phyloP scores from a whole-genome alignment of 768 basidiomycete genomes.

The Lactifluus subvellereus region DNA sequence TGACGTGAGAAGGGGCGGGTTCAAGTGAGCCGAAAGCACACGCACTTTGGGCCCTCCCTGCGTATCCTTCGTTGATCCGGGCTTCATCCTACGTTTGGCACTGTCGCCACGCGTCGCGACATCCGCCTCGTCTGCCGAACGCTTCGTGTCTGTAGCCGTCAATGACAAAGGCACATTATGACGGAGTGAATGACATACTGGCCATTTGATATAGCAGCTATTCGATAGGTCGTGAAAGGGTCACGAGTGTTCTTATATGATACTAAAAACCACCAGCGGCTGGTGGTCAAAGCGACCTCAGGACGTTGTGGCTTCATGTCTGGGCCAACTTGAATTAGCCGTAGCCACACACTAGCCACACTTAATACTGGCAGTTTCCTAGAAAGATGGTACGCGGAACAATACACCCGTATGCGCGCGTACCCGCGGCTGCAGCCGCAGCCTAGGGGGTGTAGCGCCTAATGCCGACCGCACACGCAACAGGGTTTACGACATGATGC shows the following conservation, averaged over 20 bases:
- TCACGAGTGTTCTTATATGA: background rate
- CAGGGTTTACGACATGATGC: too few species aligned
- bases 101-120: constrained; percentile 1
- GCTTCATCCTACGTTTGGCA: constrained; percentile 4
- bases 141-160: constrained; percentile 7
- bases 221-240: background rate
- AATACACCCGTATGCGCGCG: too few species aligned
- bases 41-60: constrained; percentile 17
- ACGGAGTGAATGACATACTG: background rate
- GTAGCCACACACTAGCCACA: background rate
- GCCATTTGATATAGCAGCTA: background rate
- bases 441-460: too few species aligned
- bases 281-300: background rate
- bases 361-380: too few species aligned
- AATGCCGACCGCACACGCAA: too few species aligned
- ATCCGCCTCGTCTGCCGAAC: constrained; percentile 15
- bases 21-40: background rate
- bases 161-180: background rate
- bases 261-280: too few species aligned
- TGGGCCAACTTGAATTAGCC: background rate
- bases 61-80: constrained; percentile 2
- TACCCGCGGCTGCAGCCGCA: too few species aligned
- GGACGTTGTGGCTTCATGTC: background rate
- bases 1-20: background rate
- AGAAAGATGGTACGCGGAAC: too few species aligned